A percentile compares a stretch with the other conserved stretches of the same genome.
phyloP scores from a whole-genome alignment of 352 stramenopile species.

The Globisporangium parvum region DNA sequence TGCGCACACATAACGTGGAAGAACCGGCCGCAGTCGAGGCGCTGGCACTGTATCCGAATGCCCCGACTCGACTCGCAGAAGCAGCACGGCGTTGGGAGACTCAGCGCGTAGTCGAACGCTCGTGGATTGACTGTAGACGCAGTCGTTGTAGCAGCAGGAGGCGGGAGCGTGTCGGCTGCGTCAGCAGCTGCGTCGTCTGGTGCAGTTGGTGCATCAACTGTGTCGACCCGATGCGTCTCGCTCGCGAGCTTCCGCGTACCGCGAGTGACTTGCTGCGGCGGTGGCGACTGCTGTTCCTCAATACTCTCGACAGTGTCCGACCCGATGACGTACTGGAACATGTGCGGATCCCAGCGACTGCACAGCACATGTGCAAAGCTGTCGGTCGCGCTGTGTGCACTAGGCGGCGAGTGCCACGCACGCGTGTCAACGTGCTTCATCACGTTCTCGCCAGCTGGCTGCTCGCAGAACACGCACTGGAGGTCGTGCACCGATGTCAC shows the following conservation, averaged over 20 bases:
- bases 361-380: slow-evolving; percentile 42
- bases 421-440: slow-evolving; percentile 27
- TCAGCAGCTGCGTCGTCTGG: neutral
- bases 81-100: slow-evolving; percentile 29
- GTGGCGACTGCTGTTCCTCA: slow-evolving; percentile 5
- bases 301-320: neutral
- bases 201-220: neutral
- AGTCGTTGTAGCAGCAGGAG: slow-evolving; percentile 7
- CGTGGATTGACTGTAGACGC: neutral
- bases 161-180: neutral
- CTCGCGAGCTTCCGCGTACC: neutral
- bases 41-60: slow-evolving; percentile 54
- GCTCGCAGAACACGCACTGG: slow-evolving; percentile 40
- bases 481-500: slow-evolving; percentile 13
- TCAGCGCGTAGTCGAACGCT: slow-evolving; percentile 11
- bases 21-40: slow-evolving; percentile 39
- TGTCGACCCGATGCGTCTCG: neutral
- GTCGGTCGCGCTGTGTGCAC: neutral
- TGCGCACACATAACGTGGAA: slow-evolving; percentile 66
- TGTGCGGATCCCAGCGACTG: slow-evolving; percentile 39
- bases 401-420: slow-evolving; percentile 1
- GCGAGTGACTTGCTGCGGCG: slow-evolving; percentile 1
- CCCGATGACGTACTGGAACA: slow-evolving; percentile 5
- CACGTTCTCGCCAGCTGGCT: slow-evolving; percentile 10
- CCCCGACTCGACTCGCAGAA: slow-evolving; percentile 37